Evolutionary conservation across 1,284 basidiomycete genomes (phyloP), one percentile per base, ranked within the genome.

Genomic region (Coriolopsis trogii): DNA sequence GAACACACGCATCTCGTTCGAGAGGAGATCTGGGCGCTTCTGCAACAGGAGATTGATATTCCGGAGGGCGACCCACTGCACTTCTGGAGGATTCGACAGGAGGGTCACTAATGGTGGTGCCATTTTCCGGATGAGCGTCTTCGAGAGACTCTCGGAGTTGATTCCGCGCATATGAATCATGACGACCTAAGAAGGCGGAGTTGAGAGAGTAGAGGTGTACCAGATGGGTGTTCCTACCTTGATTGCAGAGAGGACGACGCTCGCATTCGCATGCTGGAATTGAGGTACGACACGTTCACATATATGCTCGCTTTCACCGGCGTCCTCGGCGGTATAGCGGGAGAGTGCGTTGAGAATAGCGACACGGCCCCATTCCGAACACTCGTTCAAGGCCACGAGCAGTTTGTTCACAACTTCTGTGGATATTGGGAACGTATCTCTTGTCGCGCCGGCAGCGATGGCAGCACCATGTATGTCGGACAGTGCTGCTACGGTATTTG

Each of bases 231-330:
- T 26, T 49, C 77, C 36, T 48, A 90, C 93, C 80, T 96, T 97
- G 61, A 98, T 88, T 6, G 96, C 96, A 13, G 93, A 92, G 12
- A 99, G 79, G 0, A 99, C 95, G 13, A 99, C 96, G 54, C 88
- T 89, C 8, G 93, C 95, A 62, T 99, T 99, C 20, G 87, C 91
- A 64, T 99, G 97, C 71, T 99, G 96, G 73, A 99, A 97, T 67
- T 99, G 96, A 1, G 97, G 96, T 55, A 98, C 91, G 36, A 98
- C 95, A 33, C 97, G 87, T 71, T 99, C 96, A 70, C 96, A 98
- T 54, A 99, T 98, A 70, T 98, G 95, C 68, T 99, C 97, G 65
- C 91, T 91, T 74, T 99, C 97, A 71, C 94, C 91, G 53, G 91
- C 90, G 64, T 97, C 95, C 24, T 79, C 75, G 0, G 93, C 83